A percentile compares a stretch with the other conserved stretches of the same genome.
Conservation (phyloP, 225 moss, liverwort and hornwort genomes). For the Thuidium tamariscinum region DNA sequence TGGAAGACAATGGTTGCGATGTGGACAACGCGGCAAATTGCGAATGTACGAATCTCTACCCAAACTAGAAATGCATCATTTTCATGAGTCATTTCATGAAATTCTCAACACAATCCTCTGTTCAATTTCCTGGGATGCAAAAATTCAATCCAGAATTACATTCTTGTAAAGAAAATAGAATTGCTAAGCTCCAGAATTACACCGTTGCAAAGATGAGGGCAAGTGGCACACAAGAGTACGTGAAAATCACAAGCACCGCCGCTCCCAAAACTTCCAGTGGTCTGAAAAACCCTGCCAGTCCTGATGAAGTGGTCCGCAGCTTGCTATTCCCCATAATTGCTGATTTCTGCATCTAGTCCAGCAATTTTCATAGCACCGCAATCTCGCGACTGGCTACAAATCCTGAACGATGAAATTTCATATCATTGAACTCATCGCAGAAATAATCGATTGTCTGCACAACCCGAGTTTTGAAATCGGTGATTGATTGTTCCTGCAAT, state of each 20-base stretch:
- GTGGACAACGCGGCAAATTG: neutral
- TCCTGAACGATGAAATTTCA: neutral
- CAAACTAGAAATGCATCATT: too few species aligned
- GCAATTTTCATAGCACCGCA: neutral
- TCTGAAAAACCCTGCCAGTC: neutral
- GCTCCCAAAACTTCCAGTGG: slow-evolving; percentile 19
- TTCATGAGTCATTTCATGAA: neutral
- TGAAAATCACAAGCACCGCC: slow-evolving; percentile 17
- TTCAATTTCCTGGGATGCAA: too few species aligned
- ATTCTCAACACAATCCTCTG: neutral
- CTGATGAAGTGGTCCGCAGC: neutral
- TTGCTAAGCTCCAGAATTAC: neutral
- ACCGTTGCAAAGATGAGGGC: neutral
- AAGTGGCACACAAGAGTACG: slow-evolving; percentile 15
- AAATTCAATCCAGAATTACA: neutral
- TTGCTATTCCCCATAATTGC: slow-evolving; percentile 11
- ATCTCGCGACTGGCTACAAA: neutral
- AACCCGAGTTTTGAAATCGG: neutral
- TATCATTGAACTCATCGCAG: neutral
- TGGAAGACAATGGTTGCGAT: neutral
- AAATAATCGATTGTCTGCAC: neutral
- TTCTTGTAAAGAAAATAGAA: neutral
- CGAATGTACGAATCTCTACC: neutral
- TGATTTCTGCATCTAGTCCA: neutral
- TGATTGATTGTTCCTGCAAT: too few species aligned